Evolutionary conservation across 2,329 filamentous ascomycete genomes (phyloP), one percentile per base, ranked within the genome.

Genomic region (Exophiala bonariae): DNA sequence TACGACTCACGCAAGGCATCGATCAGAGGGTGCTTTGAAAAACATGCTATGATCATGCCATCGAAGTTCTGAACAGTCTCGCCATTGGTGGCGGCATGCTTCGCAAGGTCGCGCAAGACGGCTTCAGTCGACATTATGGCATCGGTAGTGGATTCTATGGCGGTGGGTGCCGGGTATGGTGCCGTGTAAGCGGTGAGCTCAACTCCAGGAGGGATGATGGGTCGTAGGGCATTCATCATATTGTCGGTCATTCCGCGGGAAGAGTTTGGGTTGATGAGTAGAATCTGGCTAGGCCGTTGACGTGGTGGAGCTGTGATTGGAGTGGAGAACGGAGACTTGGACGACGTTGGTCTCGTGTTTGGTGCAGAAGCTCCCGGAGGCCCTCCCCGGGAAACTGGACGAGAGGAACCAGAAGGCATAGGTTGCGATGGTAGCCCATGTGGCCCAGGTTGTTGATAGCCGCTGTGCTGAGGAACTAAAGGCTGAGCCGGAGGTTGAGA

Each of bases 121-220:
- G 74, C 71, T 3, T 75, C 75, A 0, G 75, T 71, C 4, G 72
- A 76, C 49, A 79, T 70, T 32, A 77, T 66, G 36, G 69, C 72
- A 59, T 80, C 76, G 19, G 74, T 69, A 44, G 66, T 64, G 31
- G 72, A 69, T 62, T 80, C 76, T 22, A 79, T 73, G 2, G 76
- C 76, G 11, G 71, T 73, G 0, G 76, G 76, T 0, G 74, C 69
- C 1, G 72, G 71, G 17, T 67, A 55, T 0, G 77, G 74, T 1
- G 74, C 67, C 3, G 77, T 80, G 63, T 79, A 79, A 17, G 72
- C 74, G 9, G 69, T 66, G 1, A 80, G 66, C 23, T 66, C 66
- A 36, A 78, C 72, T 50, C 75, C 65, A 4, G 71, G 64, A 2
- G 76, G 73, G 0, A 79, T 63, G 11, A 69, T 74, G 1, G 66